Percentiles rank a stretch among this genome's conserved stretches.
Conservation (phyloP, 192 early-diverging fungal genomes). For the Allomyces arbusculus region DNA sequence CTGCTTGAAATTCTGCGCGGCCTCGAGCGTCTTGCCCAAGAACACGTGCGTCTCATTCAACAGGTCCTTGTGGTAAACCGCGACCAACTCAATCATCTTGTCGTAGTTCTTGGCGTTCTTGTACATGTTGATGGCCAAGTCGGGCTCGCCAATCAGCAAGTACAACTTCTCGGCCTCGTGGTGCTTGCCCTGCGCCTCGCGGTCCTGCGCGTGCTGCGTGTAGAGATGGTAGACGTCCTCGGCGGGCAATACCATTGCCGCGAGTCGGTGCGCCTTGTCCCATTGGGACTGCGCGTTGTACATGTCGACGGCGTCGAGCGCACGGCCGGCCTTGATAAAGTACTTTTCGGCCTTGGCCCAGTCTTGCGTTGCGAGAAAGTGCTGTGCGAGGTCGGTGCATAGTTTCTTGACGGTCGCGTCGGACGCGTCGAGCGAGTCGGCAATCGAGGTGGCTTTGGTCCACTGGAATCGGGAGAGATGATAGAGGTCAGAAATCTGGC, state of each 20-base stretch:
- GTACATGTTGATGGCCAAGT: slow-evolving; percentile 50
- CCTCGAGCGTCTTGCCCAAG: slow-evolving; percentile 35
- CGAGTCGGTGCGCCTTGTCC: slow-evolving; percentile 39
- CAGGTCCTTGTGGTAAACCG: slow-evolving; percentile 37
- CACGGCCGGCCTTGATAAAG: slow-evolving; percentile 25
- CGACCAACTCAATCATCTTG: slow-evolving; percentile 40
- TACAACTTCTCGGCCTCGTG: slow-evolving; percentile 44
- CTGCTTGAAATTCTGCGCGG: slow-evolving; percentile 34
- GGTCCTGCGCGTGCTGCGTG: slow-evolving; percentile 34
- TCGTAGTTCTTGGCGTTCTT: slow-evolving; percentile 47
- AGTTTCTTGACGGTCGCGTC: slow-evolving; percentile 23
- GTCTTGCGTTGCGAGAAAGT: slow-evolving; percentile 25
- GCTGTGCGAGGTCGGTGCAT: slow-evolving; percentile 26
- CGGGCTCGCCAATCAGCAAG: slow-evolving; percentile 35
- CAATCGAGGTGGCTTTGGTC: slow-evolving; percentile 39
- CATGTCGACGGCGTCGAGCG: slow-evolving; percentile 47
- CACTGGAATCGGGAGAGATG: slow-evolving; percentile 14
- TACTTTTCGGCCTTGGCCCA: slow-evolving; percentile 31
- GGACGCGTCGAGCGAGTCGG: slow-evolving; percentile 30
- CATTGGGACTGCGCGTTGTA: slow-evolving; percentile 33
- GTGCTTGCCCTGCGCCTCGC: slow-evolving; percentile 33
- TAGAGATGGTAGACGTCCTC: slow-evolving; percentile 35
- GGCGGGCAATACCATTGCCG: slow-evolving; percentile 31
- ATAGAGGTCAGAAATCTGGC: neutral
- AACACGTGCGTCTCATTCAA: slow-evolving; percentile 37